Conservation (phyloP, 2,329 filamentous ascomycete genomes). For the Coleophoma cylindrospora region DNA sequence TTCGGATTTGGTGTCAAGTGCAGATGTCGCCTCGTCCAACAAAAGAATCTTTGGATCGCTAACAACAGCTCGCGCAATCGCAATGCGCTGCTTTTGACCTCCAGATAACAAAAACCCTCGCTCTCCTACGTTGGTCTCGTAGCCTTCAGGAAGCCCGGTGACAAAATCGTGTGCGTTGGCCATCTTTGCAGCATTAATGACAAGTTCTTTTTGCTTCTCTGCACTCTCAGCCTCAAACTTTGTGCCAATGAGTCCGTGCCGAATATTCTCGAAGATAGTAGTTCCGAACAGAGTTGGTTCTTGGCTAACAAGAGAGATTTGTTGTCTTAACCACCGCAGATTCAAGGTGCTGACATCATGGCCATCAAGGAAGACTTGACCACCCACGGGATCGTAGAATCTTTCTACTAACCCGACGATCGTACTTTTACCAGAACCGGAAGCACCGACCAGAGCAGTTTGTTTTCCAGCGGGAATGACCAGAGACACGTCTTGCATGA, state of each 20-base stretch:
- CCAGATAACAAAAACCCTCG: slow-evolving; percentile 88
- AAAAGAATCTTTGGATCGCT: slow-evolving; percentile 89
- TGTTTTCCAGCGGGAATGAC: slow-evolving; percentile 83
- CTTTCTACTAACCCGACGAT: slow-evolving; percentile 90
- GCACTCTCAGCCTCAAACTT: slow-evolving; percentile 62
- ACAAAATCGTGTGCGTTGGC: slow-evolving; percentile 96
- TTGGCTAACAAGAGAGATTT: slow-evolving; percentile 89
- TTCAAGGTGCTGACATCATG: slow-evolving; percentile 78
- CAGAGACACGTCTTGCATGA: slow-evolving; percentile 81
- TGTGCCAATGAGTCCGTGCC: slow-evolving; percentile 86
- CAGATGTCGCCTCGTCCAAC: slow-evolving; percentile 91
- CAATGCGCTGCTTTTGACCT: slow-evolving; percentile 95
- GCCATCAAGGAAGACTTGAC: slow-evolving; percentile 75
- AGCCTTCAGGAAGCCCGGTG: slow-evolving; percentile 73
- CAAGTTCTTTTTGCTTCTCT: slow-evolving; percentile 64
- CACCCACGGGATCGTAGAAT: slow-evolving; percentile 86
- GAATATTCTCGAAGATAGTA: slow-evolving; percentile 85
- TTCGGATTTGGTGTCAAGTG: slow-evolving; percentile 91
- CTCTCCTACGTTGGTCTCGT: slow-evolving; percentile 93
- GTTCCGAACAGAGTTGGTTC: slow-evolving; percentile 88
- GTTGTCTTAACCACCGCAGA: slow-evolving; percentile 83
- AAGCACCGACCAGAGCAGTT: slow-evolving; percentile 89
- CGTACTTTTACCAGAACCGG: slow-evolving; percentile 90
- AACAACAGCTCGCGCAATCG: slow-evolving; percentile 86
- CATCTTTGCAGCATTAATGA: slow-evolving; percentile 79